Base-by-base conservation (phyloP, 371 early-diverging fungal genomes). In the Capillidium heterosporum region DNA sequence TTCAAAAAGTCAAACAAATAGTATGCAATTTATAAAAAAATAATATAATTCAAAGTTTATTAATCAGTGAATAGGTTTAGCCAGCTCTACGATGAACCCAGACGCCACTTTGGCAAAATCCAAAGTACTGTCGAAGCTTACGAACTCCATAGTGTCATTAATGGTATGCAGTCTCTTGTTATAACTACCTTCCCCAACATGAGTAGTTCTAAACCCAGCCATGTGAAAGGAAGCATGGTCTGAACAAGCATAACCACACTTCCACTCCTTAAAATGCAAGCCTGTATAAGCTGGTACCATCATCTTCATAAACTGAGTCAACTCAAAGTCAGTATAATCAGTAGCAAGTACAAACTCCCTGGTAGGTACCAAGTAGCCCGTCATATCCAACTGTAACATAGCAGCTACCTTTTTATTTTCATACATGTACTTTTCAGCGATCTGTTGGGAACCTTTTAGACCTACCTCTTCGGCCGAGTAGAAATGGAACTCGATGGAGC, bases 401-500 rank as follows among this genome's bases (percentile, higher is more conserved):
- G 80, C 91, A 55, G 75, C 65, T 1, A 90, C 82, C 15, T 70
- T 68, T 48, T 66, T 72, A 15, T 65, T 67, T 26, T 68, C 67
- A 21, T 68, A 56, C 59, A 67, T 65, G 67, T 93, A 95, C 21
- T 67, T 60, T 29, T 72, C 61, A 17, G 87, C 86, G 15, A 95
- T 78, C 47, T 70, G 85, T 68, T 91, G 88, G 24, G 87, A 86
- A 21, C 96, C 96, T 56, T 86, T 66, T 13, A 94, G 75, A 21
- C 90, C 91, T 48, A 71, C 88, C 65, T 90, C 90, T 66, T 88
- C 89, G 49, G 76, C 91, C 54, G 87, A 80, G 60, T 87, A 94
- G 87, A 88, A 96, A 67, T 93, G 95, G 75, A 94, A 92, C 63
- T 94, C 95, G 32, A 96, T 81, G 19, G 92, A 77, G 51, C 85